phyloP scores from a whole-genome alignment of 192 early-diverging fungal genomes.

The Gaertneriomyces sp. region DNA sequence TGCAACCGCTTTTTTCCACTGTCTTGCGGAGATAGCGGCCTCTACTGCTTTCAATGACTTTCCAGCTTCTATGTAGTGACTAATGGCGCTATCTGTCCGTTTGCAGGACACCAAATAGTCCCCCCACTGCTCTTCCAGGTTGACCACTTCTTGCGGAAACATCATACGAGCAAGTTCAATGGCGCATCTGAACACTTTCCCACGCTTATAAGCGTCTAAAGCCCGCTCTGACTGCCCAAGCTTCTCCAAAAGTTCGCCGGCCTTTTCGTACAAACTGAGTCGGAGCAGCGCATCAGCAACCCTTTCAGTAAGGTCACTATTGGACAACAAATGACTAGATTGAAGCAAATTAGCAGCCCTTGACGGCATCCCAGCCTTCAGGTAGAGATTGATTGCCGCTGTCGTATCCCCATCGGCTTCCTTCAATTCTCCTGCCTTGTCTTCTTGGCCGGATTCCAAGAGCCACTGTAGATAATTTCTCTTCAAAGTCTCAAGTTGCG shows the following conservation, averaged over 20 bases:
- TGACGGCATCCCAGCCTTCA: constrained; percentile 60
- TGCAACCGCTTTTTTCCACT: constrained; percentile 63
- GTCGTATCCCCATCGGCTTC: constrained; percentile 58
- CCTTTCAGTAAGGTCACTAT: constrained; percentile 56
- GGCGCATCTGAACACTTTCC: constrained; percentile 58
- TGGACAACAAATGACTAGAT: constrained; percentile 33
- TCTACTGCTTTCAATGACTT: constrained; percentile 56
- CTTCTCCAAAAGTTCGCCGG: constrained; percentile 59
- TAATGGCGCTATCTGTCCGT: constrained; percentile 64
- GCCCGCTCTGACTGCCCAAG: constrained; percentile 52
- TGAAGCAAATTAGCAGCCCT: constrained; percentile 49
- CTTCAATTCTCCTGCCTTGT: constrained; percentile 56
- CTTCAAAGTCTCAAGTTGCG: constrained; percentile 54
- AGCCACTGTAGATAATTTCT: constrained; percentile 65
- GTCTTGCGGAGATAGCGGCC: constrained; percentile 51
- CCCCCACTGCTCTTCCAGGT: constrained; percentile 66
- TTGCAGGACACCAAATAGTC: constrained; percentile 58
- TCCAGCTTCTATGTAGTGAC: constrained; percentile 65
- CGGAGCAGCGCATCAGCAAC: constrained; percentile 54
- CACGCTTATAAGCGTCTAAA: constrained; percentile 55
- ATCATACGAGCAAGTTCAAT: constrained; percentile 51
- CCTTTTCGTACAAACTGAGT: constrained; percentile 55
- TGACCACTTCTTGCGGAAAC: constrained; percentile 55
- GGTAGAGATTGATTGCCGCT: constrained; percentile 53
- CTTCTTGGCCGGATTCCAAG: constrained; percentile 62